Percentiles rank a stretch among this genome's conserved stretches.
phyloP scores from a whole-genome alignment of 345 rosid genomes.

The Odontarrhena argentea region DNA sequence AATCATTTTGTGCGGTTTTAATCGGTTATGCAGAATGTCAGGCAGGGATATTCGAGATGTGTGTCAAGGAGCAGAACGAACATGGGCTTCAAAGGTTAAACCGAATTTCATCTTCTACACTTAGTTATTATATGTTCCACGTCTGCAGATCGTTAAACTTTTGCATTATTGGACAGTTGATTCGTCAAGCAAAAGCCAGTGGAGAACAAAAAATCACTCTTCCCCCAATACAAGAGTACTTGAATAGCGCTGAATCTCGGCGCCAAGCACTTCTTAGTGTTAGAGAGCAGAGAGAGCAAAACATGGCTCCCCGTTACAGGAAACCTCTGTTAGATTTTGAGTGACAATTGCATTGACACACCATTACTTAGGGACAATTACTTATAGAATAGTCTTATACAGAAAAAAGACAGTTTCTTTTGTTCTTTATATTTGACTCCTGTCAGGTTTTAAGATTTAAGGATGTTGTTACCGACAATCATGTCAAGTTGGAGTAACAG shows the following conservation, averaged over 20 bases:
- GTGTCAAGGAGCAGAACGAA: constrained; percentile 92
- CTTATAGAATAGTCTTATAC: too few relatives aligned
- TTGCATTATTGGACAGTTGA: constrained; percentile 49
- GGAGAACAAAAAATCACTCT: constrained; percentile 47
- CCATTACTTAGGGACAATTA: not conserved
- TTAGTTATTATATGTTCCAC: not conserved
- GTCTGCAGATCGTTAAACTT: not conserved
- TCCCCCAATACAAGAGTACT: constrained; percentile 73
- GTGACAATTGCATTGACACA: constrained; percentile 2
- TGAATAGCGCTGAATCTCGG: constrained; percentile 59
- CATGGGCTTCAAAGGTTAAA: constrained; percentile 89
- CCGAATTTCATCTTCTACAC: not conserved
- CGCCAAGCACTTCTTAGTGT: constrained; percentile 51
- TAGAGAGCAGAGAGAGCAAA: constrained; percentile 41
- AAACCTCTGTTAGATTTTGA: constrained; percentile 54
- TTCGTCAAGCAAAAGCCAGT: constrained; percentile 57
- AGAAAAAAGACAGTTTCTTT: not conserved
- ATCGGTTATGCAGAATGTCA: constrained; percentile 63
- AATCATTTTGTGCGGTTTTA: not conserved
- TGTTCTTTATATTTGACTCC: constrained; percentile 4
- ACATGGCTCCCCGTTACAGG: constrained; percentile 18
- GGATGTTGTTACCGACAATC: not conserved
- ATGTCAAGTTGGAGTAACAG: not conserved
- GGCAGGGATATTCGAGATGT: constrained; percentile 87
- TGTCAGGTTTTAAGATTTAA: not conserved